Base-by-base conservation (phyloP, 345 rosid genomes). In the Chamaenerion angustifolium region DNA sequence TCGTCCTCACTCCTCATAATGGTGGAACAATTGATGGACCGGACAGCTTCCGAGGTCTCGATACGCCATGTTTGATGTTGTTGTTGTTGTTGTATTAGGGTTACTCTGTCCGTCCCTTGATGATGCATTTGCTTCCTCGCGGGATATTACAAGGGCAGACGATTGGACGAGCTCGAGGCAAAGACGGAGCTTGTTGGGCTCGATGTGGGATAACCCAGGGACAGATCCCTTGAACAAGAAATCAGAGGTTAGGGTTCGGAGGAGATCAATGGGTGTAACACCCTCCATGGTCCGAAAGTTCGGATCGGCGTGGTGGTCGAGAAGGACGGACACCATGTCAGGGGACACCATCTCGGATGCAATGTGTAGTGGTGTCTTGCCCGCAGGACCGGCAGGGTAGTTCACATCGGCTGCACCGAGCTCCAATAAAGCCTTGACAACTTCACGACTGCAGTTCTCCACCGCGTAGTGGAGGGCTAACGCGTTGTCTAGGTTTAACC, bases 311-410 rank as follows among this genome's bases (percentile, higher is more conserved):
- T 93, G 99, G 46, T 93, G 99, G 56, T 93, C 99, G 3, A 93
- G 73, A 31, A 93, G 72, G 9, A 93, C 99, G 4, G 97, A 81
- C 43, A 88, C 99, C 99, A 93, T 93, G 58, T 93, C 99, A 0
- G 97, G 95, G 11, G 97, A 93, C 21, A 93, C 96, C 99, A 93
- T 88, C 63, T 93, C 97, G 4, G 99, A 88, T 0, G 99, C 99
- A 3, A 85, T 66, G 60, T 93, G 99, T 15, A 93, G 85, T 0
- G 99, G 92, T 18, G 97, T 85, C 66, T 85, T 93, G 9, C 95
- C 92, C 0, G 88, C 85, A 0, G 94, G 95, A 0, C 99, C 99
- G 0, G 97, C 96, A 0, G 79, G 95, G 66, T 77, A 88, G 71
- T 93, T 93, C 42, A 93, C 99, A 52, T 93, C 90, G 0, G 97